These are phyloP conservation scores for Centella asiatica DNA, from an alignment of 129 eudicot genomes.

Conservation along the genomic window DNA sequence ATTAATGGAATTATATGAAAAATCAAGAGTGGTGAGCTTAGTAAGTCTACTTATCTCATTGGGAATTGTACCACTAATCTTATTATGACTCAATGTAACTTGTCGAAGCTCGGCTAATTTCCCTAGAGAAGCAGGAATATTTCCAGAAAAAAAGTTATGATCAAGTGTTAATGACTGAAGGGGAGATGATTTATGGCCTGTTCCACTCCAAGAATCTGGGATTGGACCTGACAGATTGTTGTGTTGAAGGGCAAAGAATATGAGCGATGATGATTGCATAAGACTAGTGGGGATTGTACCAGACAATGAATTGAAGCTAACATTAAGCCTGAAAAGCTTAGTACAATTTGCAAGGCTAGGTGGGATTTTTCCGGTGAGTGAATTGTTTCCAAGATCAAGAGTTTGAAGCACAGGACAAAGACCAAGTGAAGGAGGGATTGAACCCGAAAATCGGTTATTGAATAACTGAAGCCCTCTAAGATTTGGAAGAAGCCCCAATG, in stretches of 20 bases:
- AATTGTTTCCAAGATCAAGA: conserved; percentile 78
- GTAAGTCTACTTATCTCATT: conserved; percentile 33
- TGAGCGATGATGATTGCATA: conserved; percentile 48
- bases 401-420: conserved; percentile 40
- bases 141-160: conserved; percentile 55
- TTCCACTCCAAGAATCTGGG: conserved; percentile 50
- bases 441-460: conserved; percentile 78
- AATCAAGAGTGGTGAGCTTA: conserved; percentile 40
- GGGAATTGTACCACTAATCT: conserved; percentile 51
- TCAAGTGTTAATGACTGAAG: conserved; percentile 53
- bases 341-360: conserved; percentile 47
- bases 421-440: conserved; percentile 62
- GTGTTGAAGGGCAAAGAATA: conserved; percentile 61
- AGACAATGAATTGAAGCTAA: conserved; percentile 60
- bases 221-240: conserved; percentile 72
- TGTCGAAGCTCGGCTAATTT: conserved; percentile 38
- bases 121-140: conserved; percentile 56
- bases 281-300: conserved; percentile 52
- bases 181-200: conserved; percentile 10
- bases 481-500: conserved; percentile 54
- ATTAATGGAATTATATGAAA: conserved; percentile 50
- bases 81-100: conserved; percentile 53
- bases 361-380: conserved; percentile 57
- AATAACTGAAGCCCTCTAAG: conserved; percentile 81
- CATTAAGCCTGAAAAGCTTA: conserved; percentile 54